Evolutionary conservation across 768 basidiomycete species (phyloP).

Genomic region (Pholiota microspora): DNA sequence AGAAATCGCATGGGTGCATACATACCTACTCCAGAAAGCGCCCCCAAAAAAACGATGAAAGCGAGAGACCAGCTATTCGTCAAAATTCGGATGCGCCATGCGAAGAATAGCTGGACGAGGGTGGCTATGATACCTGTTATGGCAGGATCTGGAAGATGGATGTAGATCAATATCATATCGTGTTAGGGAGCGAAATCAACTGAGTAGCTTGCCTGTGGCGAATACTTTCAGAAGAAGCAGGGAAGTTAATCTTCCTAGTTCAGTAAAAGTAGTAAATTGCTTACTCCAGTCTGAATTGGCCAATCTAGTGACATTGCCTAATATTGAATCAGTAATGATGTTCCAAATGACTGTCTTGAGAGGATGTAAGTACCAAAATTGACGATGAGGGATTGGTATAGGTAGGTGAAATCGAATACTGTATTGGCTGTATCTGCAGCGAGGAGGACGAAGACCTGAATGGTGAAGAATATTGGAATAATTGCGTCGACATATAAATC

Average conservation of each 20-base stretch:
- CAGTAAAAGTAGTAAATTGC: constrained; percentile 1
- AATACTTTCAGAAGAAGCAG: constrained; percentile 30
- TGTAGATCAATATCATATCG: too few species aligned
- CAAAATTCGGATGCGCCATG: constrained; percentile 31
- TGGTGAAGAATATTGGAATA: not conserved
- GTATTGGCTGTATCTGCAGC: constrained; percentile 50
- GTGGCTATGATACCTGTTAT: constrained; percentile 46
- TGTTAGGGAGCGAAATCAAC: too few species aligned
- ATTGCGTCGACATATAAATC: not conserved
- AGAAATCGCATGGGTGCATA: not conserved
- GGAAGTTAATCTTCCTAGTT: not conserved
- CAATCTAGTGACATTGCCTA: constrained; percentile 16
- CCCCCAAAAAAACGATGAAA: constrained; percentile 13
- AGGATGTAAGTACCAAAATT: constrained; percentile 37
- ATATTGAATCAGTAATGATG: not conserved
- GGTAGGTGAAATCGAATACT: constrained; percentile 39
- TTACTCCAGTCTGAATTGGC: constrained; percentile 24
- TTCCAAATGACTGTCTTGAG: not conserved
- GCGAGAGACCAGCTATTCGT: constrained; percentile 21
- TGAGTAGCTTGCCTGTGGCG: constrained; percentile 34
- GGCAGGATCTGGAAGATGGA: constrained; percentile 41
- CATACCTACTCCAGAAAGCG: constrained; percentile 23
- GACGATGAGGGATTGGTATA: constrained; percentile 46
- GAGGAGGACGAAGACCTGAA: constrained; percentile 43
- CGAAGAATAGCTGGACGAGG: constrained; percentile 47